A percentile compares a stretch with the other conserved stretches of the same genome.
phyloP scores from a whole-genome alignment of 352 stramenopile species.

The Blastocystis sp. region DNA sequence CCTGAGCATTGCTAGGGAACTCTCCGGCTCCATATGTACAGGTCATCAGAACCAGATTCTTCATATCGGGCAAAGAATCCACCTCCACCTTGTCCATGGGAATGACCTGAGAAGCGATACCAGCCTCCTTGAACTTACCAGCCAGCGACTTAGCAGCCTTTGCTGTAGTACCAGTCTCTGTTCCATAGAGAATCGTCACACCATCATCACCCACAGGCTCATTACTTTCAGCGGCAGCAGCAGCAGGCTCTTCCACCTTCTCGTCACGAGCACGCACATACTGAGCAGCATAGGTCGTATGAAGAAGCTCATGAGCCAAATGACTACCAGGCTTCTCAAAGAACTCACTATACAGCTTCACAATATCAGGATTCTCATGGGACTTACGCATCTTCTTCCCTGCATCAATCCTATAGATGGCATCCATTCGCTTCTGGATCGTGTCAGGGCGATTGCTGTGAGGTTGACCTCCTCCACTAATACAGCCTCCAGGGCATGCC shows the following conservation, averaged over 20 bases:
- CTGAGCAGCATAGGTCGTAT: constrained; percentile 51
- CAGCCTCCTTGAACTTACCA: constrained; percentile 62
- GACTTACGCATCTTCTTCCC: constrained; percentile 75
- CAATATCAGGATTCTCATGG: constrained; percentile 72
- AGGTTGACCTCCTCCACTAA: constrained; percentile 87
- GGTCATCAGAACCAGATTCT: constrained; percentile 58
- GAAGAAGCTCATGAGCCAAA: constrained; percentile 47
- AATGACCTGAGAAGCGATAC: constrained; percentile 44
- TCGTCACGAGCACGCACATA: constrained; percentile 41
- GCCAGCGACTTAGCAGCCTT: constrained; percentile 57
- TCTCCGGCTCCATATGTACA: constrained; percentile 57
- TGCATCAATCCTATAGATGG: constrained; percentile 69
- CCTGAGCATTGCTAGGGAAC: constrained; percentile 50
- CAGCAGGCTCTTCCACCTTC: constrained; percentile 60
- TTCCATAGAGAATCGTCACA: constrained; percentile 55
- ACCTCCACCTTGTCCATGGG: constrained; percentile 61
- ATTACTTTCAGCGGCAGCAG: not conserved
- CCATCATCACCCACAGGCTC: constrained; percentile 41
- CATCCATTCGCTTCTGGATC: constrained; percentile 67
- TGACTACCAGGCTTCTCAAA: constrained; percentile 69
- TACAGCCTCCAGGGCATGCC: constrained; percentile 90
- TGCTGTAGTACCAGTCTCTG: constrained; percentile 27
- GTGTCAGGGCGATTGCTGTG: constrained; percentile 71
- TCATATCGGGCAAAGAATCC: constrained; percentile 57
- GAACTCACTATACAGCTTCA: constrained; percentile 68